Evolutionary conservation across 768 basidiomycete genomes (phyloP).

Genomic region (Tremella mesenterica): DNA sequence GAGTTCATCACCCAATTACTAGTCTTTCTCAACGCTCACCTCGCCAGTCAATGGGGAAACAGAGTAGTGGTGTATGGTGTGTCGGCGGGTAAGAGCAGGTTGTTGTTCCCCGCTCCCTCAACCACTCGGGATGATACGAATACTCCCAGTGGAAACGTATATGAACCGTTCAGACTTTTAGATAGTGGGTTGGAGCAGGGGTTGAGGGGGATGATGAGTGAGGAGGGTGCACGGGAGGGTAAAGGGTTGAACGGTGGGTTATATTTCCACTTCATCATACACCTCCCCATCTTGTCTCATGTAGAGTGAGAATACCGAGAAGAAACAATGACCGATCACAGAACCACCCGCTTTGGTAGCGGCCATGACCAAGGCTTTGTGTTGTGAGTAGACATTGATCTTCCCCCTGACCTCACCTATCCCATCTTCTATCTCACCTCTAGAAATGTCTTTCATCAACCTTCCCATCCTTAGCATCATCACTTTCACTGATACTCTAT

Average conservation of each 20-base stretch:
- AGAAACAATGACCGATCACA: no score
- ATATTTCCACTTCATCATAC: no score
- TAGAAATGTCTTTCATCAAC: no score
- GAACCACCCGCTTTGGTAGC: slow-evolving; percentile 59
- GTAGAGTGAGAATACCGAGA: not conserved
- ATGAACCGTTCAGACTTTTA: slow-evolving; percentile 71
- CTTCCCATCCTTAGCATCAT: no score
- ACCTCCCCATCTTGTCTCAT: not conserved
- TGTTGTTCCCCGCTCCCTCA: slow-evolving; percentile 57
- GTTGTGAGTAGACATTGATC: no score
- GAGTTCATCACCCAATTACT: slow-evolving; percentile 75
- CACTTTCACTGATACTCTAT: no score
- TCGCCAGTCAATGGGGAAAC: slow-evolving; percentile 85
- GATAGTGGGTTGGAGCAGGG: slow-evolving; percentile 58
- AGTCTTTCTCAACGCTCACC: slow-evolving; percentile 84
- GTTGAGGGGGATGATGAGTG: slow-evolving; percentile 58
- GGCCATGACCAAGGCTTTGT: slow-evolving; percentile 83
- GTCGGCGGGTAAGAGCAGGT: slow-evolving; percentile 50
- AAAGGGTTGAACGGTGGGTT: slow-evolving; percentile 41
- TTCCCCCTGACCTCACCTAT: no score
- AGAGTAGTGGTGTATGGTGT: slow-evolving; percentile 86
- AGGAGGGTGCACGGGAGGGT: slow-evolving; percentile 40
- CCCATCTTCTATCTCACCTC: no score
- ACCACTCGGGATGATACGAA: slow-evolving; percentile 10
- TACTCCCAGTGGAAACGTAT: slow-evolving; percentile 55